A percentile compares a stretch with the other conserved stretches of the same genome.
These are phyloP conservation scores for Aspergillus carbonarius DNA, from an alignment of 2,329 filamentous ascomycete genomes.

Conservation along the genomic window DNA sequence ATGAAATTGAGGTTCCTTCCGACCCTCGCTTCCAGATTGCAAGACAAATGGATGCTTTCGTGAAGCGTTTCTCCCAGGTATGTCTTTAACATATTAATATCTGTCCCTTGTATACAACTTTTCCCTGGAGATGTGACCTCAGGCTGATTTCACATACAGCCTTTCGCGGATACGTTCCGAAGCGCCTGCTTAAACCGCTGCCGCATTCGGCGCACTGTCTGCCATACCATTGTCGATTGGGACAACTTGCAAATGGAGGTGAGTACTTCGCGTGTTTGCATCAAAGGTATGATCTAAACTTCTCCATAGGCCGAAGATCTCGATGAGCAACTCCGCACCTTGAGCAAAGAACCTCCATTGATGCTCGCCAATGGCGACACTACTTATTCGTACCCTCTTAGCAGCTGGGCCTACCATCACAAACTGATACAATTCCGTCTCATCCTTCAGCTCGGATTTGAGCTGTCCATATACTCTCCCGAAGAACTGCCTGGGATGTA, in stretches of 20 bases:
- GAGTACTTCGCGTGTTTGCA: slow-evolving; percentile 7
- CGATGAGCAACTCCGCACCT: slow-evolving; percentile 64
- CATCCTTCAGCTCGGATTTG: slow-evolving; percentile 89
- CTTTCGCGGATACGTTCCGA: slow-evolving; percentile 80
- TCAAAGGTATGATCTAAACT: slow-evolving; percentile 4
- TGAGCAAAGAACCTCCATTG: slow-evolving; percentile 62
- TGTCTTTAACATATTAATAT: neutral
- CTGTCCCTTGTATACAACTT: neutral
- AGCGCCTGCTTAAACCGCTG: slow-evolving; percentile 88
- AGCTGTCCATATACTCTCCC: slow-evolving; percentile 82
- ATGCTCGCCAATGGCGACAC: slow-evolving; percentile 54
- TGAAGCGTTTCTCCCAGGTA: slow-evolving; percentile 53
- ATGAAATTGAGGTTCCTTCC: slow-evolving; percentile 70
- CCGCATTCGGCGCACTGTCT: slow-evolving; percentile 83
- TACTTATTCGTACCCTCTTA: slow-evolving; percentile 69
- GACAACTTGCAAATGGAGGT: slow-evolving; percentile 79
- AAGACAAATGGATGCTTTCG: slow-evolving; percentile 69
- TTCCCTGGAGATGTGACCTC: neutral
- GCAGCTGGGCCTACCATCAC: slow-evolving; percentile 85
- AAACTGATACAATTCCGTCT: slow-evolving; percentile 87
- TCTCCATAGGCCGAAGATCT: slow-evolving; percentile 60
- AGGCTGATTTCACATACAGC: slow-evolving; percentile 48
- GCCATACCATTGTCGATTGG: slow-evolving; percentile 79
- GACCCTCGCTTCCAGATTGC: slow-evolving; percentile 74
- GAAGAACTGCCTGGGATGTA: slow-evolving; percentile 89